Evolutionary conservation across 768 basidiomycete species (phyloP).

Genomic region (Leccinum longicurvipes): DNA sequence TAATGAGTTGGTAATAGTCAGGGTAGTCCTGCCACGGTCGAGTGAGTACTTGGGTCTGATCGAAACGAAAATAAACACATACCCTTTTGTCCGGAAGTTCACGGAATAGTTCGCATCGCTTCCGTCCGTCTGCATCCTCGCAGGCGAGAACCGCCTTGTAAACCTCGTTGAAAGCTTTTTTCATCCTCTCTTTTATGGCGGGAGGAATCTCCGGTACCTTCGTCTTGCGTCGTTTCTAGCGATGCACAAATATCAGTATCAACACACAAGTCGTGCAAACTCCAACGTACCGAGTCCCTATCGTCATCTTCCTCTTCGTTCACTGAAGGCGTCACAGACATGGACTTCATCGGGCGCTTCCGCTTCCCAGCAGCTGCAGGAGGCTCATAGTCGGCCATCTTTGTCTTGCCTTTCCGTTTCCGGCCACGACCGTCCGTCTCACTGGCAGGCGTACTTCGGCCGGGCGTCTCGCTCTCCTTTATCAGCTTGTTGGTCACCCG

Average conservation of each 20-base stretch:
- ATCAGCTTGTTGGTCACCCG: conserved; percentile 57
- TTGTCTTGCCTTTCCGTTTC: conserved; percentile 61
- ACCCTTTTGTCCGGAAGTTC: conserved; percentile 81
- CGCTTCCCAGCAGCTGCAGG: conserved; percentile 55
- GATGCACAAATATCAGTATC: neutral
- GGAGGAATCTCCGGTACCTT: conserved; percentile 57
- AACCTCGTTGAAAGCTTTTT: conserved; percentile 76
- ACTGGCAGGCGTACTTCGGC: conserved; percentile 60
- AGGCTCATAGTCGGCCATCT: conserved; percentile 48
- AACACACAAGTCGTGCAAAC: neutral
- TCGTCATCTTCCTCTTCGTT: conserved; percentile 78
- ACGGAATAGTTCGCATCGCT: conserved; percentile 83
- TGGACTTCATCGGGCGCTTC: conserved; percentile 69
- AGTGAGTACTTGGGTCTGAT: conserved; percentile 10
- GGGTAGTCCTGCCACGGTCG: conserved; percentile 67
- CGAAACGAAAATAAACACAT: conserved; percentile 17
- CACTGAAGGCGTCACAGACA: conserved; percentile 74
- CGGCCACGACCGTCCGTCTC: conserved; percentile 56
- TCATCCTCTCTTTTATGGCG: conserved; percentile 70
- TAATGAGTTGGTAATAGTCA: conserved; percentile 89
- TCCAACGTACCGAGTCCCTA: conserved; percentile 55
- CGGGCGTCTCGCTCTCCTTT: conserved; percentile 57
- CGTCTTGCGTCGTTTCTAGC: conserved; percentile 83
- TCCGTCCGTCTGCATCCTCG: conserved; percentile 70
- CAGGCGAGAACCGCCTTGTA: conserved; percentile 70